Evolutionary conservation across 805 yeast genomes (phyloP), one percentile per base, ranked within the genome.

Genomic region (Ogataea pilisensis): DNA sequence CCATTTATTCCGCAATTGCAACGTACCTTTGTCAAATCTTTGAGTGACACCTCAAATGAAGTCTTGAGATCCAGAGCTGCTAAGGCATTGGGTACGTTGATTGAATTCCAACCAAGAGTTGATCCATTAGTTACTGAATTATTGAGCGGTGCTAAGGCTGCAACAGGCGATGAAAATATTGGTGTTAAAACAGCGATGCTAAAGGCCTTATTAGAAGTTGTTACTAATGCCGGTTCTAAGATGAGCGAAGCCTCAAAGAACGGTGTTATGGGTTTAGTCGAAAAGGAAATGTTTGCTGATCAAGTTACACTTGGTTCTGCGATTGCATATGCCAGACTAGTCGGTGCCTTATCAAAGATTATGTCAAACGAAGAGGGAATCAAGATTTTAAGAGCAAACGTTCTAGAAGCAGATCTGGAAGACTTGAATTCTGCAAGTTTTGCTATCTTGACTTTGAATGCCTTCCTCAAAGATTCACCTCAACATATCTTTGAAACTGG

Each of bases 1-100:
- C 99, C 99, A 13, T 93, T 93, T 62, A 79, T 93, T 64, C 99
- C 99, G 8, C 99, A 93, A 68, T 73, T 93, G 51, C 99, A 93
- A 67, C 78, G 99, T 60, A 93, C 99, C 1, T 93, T 93, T 67
- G 95, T 91, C 31, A 85, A 95, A 60, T 85, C 96, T 2, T 70
- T 93, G 50, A 75, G 87, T 38, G 99, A 93, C 65, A 70, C 85
- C 2, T 55, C 76, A 2, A 85, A 82, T 53, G 95, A 84, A 37
- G 64, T 75, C 8, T 69, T 93, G 55, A 75, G 98, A 50, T 63
- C 78, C 6, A 77, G 95, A 47, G 96, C 99, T 12, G 97, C 95
- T 22, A 75, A 73, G 48, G 97, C 96, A 0, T 69, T 93, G 51
- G 96, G 96, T 38, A 78, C 90, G 8, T 73, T 93, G 58, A 86